Evolutionary conservation across 495 filamentous ascomycete genomes (phyloP).

Genomic region (Tricharina praecox): DNA sequence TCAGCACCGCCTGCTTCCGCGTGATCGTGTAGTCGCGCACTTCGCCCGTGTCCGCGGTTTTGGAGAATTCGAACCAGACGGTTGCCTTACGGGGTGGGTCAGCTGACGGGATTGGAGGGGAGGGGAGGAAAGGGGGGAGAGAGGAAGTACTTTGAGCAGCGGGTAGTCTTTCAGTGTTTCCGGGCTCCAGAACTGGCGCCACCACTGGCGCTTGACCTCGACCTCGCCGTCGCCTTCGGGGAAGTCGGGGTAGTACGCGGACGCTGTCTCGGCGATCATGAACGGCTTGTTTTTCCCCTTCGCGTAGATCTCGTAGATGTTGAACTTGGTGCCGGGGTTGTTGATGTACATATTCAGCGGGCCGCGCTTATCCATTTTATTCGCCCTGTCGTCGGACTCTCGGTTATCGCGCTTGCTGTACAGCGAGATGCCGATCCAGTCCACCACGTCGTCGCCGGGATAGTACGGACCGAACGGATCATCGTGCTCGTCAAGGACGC

Average conservation of each 20-base stretch:
- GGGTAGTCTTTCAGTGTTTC: background rate
- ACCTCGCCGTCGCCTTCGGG: background rate
- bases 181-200: constrained; percentile 1
- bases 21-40: constrained; percentile 2
- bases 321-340: background rate
- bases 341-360: background rate
- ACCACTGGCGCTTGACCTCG: background rate
- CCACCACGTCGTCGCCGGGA: constrained; percentile 2
- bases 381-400: background rate
- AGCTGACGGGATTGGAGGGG: background rate
- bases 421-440: background rate
- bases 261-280: constrained; percentile 4
- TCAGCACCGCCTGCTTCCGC: background rate
- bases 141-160: constrained; percentile 2
- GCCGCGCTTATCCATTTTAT: background rate
- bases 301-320: background rate
- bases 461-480: constrained; percentile 4
- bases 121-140: background rate
- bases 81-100: background rate
- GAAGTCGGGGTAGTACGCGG: background rate
- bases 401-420: constrained; percentile 4
- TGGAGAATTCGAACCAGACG: background rate
- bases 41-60: constrained; percentile 2
- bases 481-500: background rate
- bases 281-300: constrained; percentile 2